Percentiles rank a stretch among this genome's conserved stretches.
These are phyloP conservation scores for Casuarina glauca DNA, from an alignment of 306 rosid species.

Conservation along the genomic window DNA sequence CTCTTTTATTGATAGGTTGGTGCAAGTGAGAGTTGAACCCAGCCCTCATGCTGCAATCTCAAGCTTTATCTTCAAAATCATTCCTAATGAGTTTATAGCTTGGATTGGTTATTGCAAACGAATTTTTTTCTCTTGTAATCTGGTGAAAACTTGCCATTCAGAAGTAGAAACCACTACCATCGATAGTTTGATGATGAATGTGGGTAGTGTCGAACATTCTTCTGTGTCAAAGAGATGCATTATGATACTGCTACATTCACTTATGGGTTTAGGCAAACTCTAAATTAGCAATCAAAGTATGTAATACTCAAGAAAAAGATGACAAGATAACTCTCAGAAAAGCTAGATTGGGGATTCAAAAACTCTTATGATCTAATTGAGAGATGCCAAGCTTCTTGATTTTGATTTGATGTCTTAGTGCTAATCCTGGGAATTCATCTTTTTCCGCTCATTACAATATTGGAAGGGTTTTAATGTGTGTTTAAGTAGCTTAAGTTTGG, in stretches of 20 bases:
- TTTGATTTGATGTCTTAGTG: background rate
- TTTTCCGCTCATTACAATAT: background rate
- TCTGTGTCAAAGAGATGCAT: background rate
- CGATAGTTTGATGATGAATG: background rate
- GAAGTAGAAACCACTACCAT: background rate
- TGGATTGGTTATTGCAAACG: background rate
- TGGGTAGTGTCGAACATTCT: background rate
- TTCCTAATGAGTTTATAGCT: background rate
- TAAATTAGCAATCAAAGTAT: too few relatives aligned
- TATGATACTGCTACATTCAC: background rate
- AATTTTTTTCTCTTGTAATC: background rate
- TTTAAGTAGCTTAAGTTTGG: background rate
- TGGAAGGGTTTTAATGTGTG: background rate
- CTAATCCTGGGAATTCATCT: background rate
- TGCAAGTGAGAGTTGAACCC: background rate
- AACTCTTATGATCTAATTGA: too few relatives aligned
- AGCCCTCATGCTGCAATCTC: background rate
- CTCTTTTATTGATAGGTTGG: background rate
- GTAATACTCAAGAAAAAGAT: too few relatives aligned
- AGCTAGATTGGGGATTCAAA: too few relatives aligned
- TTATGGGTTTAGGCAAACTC: background rate
- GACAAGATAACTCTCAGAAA: too few relatives aligned
- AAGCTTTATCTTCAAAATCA: background rate
- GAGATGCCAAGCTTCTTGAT: background rate
- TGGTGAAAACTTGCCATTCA: background rate